These are phyloP conservation scores for Alopecurus myosuroides DNA, from an alignment of 176 grass and related monocot species.

Conservation along the genomic window DNA sequence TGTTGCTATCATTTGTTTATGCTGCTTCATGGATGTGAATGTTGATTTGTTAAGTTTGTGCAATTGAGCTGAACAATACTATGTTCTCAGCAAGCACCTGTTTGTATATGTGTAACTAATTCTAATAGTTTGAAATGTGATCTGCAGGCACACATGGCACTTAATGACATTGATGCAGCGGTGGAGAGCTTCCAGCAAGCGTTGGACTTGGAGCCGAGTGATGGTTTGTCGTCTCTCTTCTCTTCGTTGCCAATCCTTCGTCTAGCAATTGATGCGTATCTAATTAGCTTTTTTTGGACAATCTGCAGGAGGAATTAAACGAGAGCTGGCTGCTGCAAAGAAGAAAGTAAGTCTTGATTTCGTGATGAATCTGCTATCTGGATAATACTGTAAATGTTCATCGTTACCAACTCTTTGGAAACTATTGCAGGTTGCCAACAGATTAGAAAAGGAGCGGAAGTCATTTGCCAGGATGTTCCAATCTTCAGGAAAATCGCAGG, in stretches of 20 bases:
- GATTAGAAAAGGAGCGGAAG: conserved; percentile 71
- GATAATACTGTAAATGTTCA: background rate
- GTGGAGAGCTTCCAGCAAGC: conserved; percentile 87
- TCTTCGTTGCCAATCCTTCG: background rate
- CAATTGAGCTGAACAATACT: background rate
- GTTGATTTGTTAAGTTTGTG: background rate
- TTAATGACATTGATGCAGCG: conserved; percentile 94
- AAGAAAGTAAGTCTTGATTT: conserved; percentile 60
- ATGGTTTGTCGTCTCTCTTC: conserved; percentile 43
- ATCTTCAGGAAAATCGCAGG: conserved; percentile 57
- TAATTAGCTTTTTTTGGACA: conserved; percentile 11
- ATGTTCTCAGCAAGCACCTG: background rate
- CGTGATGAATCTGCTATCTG: background rate
- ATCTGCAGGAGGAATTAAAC: conserved; percentile 72
- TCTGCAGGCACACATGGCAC: conserved; percentile 86
- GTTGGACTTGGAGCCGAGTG: conserved; percentile 84
- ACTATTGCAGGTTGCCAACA: conserved; percentile 62
- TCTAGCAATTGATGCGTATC: background rate
- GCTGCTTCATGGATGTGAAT: background rate
- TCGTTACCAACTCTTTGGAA: conserved; percentile 4
- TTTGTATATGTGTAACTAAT: background rate
- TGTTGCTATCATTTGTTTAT: background rate
- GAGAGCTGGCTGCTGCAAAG: conserved; percentile 77
- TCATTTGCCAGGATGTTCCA: conserved; percentile 96
- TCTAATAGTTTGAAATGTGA: background rate